A percentile compares a stretch with the other conserved stretches of the same genome.
Evolutionary conservation across 148 eudicot genomes (phyloP).

Genomic region (Limonium bicolor): DNA sequence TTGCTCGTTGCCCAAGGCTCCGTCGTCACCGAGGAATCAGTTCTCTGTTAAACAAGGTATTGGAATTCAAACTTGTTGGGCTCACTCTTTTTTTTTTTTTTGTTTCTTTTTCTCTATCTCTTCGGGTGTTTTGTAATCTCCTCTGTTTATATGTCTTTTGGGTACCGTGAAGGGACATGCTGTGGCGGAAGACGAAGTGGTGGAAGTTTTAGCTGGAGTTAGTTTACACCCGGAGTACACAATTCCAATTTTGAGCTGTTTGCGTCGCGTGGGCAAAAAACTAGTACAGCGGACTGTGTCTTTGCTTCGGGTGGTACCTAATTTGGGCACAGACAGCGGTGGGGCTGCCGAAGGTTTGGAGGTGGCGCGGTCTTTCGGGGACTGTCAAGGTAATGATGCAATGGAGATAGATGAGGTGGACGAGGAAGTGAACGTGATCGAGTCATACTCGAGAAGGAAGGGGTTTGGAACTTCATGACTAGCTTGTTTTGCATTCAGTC

Average conservation of each 20-base stretch:
- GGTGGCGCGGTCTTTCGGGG: slow-evolving; percentile 23
- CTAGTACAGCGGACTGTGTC: slow-evolving; percentile 39
- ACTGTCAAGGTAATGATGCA: slow-evolving; percentile 24
- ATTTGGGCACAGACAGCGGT: slow-evolving; percentile 24
- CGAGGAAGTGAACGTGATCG: slow-evolving; percentile 29
- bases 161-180: slow-evolving; percentile 28
- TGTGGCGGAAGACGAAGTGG: slow-evolving; percentile 51
- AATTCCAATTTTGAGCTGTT: slow-evolving; percentile 70
- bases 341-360: slow-evolving; percentile 14
- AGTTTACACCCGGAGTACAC: slow-evolving; percentile 66
- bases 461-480: slow-evolving; percentile 73
- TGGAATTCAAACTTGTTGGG: background rate
- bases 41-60: background rate
- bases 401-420: slow-evolving; percentile 31
- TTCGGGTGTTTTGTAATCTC: too few relatives aligned
- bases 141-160: background rate
- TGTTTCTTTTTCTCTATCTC: slow-evolving; percentile 6
- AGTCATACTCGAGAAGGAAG: slow-evolving; percentile 39
- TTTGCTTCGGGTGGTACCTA: slow-evolving; percentile 35
- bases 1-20: slow-evolving; percentile 1
- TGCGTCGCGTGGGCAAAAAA: slow-evolving; percentile 46
- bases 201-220: slow-evolving; percentile 37
- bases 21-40: background rate
- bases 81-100: background rate
- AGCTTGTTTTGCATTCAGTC: slow-evolving; percentile 64